Percentiles rank a stretch among this genome's conserved stretches.
phyloP scores from a whole-genome alignment of 2,329 filamentous ascomycete species.

The Aspergillus sp. region DNA sequence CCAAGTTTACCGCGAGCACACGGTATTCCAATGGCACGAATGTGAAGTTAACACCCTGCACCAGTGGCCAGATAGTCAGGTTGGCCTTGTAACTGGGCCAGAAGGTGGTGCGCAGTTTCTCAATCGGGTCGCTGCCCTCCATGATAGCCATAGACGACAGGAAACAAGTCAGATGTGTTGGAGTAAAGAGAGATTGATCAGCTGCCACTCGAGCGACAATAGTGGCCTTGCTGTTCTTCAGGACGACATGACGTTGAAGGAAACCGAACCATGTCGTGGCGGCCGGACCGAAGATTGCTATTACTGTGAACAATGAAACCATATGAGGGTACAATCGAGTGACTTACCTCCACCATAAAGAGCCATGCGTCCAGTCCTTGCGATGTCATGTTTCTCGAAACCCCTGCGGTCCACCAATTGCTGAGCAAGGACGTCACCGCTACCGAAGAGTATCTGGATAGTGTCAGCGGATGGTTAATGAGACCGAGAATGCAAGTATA shows the following conservation, averaged over 20 bases:
- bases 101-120: slow-evolving; percentile 69
- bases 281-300: slow-evolving; percentile 73
- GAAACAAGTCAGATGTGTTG: slow-evolving; percentile 75
- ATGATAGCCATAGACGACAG: slow-evolving; percentile 76
- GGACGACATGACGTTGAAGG: slow-evolving; percentile 64
- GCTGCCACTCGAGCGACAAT: slow-evolving; percentile 69
- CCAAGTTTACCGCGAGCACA: slow-evolving; percentile 77
- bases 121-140: slow-evolving; percentile 59
- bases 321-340: neutral
- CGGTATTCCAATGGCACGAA: slow-evolving; percentile 76
- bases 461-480: neutral
- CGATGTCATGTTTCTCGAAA: slow-evolving; percentile 63
- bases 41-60: slow-evolving; percentile 82
- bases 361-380: slow-evolving; percentile 43
- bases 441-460: slow-evolving; percentile 70
- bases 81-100: slow-evolving; percentile 68
- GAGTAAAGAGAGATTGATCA: slow-evolving; percentile 79
- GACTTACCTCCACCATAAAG: slow-evolving; percentile 43
- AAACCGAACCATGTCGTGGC: slow-evolving; percentile 82
- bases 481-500: slow-evolving; percentile 1
- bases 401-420: slow-evolving; percentile 81
- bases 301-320: slow-evolving; percentile 3
- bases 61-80: slow-evolving; percentile 79
- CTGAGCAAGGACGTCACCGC: slow-evolving; percentile 85
- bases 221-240: slow-evolving; percentile 58